A percentile compares a stretch with the other conserved stretches of the same genome.
These are phyloP conservation scores for Calamus simplicifolius DNA, from an alignment of 176 grass and related monocot species.

Conservation along the genomic window DNA sequence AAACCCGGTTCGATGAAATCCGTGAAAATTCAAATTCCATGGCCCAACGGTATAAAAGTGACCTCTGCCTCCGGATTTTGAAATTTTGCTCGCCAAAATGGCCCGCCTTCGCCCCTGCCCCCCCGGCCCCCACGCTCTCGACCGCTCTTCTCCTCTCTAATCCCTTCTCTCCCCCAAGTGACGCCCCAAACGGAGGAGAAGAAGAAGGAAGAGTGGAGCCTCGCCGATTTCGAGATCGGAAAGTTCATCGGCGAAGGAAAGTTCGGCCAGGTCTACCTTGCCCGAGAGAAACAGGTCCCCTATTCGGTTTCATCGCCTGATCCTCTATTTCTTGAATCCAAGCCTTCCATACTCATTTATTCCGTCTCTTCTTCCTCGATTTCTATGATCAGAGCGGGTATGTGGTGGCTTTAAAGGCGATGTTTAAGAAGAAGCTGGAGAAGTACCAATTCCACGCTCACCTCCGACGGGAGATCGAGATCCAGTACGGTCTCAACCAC, in stretches of 20 bases:
- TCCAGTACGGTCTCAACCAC: conserved; percentile 71
- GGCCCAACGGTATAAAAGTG: too few relatives aligned
- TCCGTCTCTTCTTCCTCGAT: background rate
- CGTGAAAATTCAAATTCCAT: too few relatives aligned
- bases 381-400: conserved; percentile 55
- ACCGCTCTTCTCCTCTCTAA: background rate
- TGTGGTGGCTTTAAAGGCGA: conserved; percentile 77
- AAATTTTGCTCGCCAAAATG: too few relatives aligned
- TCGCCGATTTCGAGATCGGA: conserved; percentile 68
- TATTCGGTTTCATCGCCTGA: background rate
- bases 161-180: background rate
- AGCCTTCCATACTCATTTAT: background rate
- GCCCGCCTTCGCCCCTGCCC: too few relatives aligned
- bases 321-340: background rate
- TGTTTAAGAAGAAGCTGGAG: conserved; percentile 70
- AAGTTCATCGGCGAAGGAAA: conserved; percentile 81
- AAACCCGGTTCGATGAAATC: too few relatives aligned
- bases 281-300: conserved; percentile 68
- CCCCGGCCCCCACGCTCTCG: background rate
- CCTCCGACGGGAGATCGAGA: conserved; percentile 75
- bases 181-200: conserved; percentile 7
- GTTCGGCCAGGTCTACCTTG: conserved; percentile 91
- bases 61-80: too few relatives aligned
- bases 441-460: conserved; percentile 77
- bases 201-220: conserved; percentile 39